Evolutionary conservation across 495 filamentous ascomycete genomes (phyloP), one percentile per base, ranked within the genome.

Genomic region (Penicillium dipodomyicola): DNA sequence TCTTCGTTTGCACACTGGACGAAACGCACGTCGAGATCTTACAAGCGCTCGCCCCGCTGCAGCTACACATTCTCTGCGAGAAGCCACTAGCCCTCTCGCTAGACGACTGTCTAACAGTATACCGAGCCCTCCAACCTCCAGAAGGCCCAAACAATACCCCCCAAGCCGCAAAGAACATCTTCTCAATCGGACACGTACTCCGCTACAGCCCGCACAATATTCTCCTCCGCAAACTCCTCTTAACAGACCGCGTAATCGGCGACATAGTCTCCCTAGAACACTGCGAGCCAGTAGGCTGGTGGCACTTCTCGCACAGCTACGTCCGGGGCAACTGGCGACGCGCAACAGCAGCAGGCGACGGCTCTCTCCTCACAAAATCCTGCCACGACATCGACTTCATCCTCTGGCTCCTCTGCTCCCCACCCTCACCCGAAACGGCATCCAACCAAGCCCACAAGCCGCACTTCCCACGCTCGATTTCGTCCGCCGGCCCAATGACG

Each of bases 281-380:
- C 67, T 91, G 88, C 1, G 95, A 97, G 70, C 94, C 94, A 0
- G 87, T 98, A 1, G 94, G 94, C 3, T 95, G 87, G 83, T 98
- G 91, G 91, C 94, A 98, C 71, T 98, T 96, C 66, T 77, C 87
- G 1, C 94, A 98, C 72, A 89, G 85, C 62, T 97, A 96, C 62
- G 94, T 98, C 22, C 83, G 86, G 19, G 94, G 94, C 14, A 96
- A 97, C 72, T 97, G 94, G 94, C 85, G 94, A 5, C 89, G 87
- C 46, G 85, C 87, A 53, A 86, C 81, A 2, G 77, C 77, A 0
- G 44, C 45, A 3, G 77, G 77, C 11, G 75, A 76, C 40, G 77
- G 77, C 4, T 75, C 87, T 7, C 77, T 98, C 5, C 79, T 98
- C 11, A 96, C 94, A 4, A 98, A 97, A 67, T 94, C 89, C 48